Percentiles rank a stretch among this genome's conserved stretches.
Evolutionary conservation across 768 basidiomycete species (phyloP).

Genomic region (Auricularia heimuer): DNA sequence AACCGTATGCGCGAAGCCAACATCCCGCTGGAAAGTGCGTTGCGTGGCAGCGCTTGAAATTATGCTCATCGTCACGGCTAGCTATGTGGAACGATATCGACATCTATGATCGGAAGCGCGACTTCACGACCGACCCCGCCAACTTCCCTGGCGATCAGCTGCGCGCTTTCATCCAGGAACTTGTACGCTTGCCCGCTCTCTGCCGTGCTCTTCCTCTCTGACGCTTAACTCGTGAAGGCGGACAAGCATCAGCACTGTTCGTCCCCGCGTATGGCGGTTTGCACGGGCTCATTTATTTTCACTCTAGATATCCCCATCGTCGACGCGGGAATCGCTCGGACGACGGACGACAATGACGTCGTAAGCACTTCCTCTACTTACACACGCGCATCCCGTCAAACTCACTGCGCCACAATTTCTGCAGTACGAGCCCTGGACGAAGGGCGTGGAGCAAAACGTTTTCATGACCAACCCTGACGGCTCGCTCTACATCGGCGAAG

Average conservation of each 20-base stretch:
- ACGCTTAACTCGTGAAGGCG: constrained; percentile 17
- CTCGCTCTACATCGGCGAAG: constrained; percentile 59
- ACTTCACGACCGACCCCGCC: constrained; percentile 60
- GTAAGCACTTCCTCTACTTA: constrained; percentile 30
- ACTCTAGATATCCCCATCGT: constrained; percentile 58
- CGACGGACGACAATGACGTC: constrained; percentile 48
- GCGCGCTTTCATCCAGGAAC: constrained; percentile 39
- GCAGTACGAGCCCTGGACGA: constrained; percentile 61
- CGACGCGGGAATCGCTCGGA: constrained; percentile 50
- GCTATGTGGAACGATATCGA: constrained; percentile 78
- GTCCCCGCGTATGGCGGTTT: constrained; percentile 4
- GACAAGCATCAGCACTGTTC: constrained; percentile 40
- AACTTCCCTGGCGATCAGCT: constrained; percentile 51
- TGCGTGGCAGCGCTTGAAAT: too few relatives aligned
- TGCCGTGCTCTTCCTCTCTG: neutral
- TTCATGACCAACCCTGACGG: constrained; percentile 72
- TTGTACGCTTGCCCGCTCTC: constrained; percentile 30
- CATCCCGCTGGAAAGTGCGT: constrained; percentile 65
- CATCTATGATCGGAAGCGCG: constrained; percentile 55
- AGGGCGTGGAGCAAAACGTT: constrained; percentile 48
- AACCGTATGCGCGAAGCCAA: constrained; percentile 54
- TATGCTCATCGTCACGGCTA: constrained; percentile 12
- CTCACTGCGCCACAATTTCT: neutral
- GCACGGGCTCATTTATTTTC: neutral
- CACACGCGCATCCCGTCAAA: neutral